Evolutionary conservation across 805 yeast species (phyloP).

Genomic region (Candida pseudofarinosa): DNA sequence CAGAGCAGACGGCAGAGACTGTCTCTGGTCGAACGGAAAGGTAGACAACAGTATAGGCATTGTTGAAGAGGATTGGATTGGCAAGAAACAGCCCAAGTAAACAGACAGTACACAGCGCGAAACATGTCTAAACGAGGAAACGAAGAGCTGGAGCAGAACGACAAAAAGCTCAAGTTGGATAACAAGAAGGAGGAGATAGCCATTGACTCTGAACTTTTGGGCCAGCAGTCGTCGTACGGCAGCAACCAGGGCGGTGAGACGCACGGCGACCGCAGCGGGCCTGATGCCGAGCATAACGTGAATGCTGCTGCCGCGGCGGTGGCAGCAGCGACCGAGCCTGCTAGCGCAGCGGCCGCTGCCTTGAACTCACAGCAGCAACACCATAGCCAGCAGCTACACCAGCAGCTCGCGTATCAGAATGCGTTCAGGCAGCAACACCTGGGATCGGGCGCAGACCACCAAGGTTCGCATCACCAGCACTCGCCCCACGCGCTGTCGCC

Average conservation of each 20-base stretch:
- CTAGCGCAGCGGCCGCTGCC: constrained; percentile 14
- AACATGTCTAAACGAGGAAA: constrained; percentile 20
- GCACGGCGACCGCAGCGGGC: constrained; percentile 12
- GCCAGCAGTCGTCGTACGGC: constrained; percentile 34
- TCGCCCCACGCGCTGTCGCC: constrained; percentile 9
- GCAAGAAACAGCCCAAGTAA: background rate
- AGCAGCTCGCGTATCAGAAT: constrained; percentile 13
- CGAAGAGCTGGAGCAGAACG: constrained; percentile 10
- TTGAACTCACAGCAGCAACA: constrained; percentile 16
- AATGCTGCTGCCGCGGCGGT: constrained; percentile 38
- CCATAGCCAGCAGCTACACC: constrained; percentile 13
- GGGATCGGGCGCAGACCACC: constrained; percentile 14
- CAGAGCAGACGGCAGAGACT: too few species aligned
- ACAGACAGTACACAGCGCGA: background rate
- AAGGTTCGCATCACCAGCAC: constrained; percentile 12
- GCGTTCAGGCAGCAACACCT: constrained; percentile 16
- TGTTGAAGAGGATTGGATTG: background rate
- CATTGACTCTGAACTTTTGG: constrained; percentile 41
- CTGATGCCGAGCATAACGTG: constrained; percentile 13
- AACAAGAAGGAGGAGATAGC: constrained; percentile 20
- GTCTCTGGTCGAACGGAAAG: too few species aligned
- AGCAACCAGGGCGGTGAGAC: constrained; percentile 13
- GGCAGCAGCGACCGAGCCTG: constrained; percentile 30
- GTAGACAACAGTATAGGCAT: background rate
- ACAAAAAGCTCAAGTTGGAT: constrained; percentile 13